These are phyloP conservation scores for Wallacemonas sp. DNA, from an alignment of 208 protist genomes.

Conservation along the genomic window DNA sequence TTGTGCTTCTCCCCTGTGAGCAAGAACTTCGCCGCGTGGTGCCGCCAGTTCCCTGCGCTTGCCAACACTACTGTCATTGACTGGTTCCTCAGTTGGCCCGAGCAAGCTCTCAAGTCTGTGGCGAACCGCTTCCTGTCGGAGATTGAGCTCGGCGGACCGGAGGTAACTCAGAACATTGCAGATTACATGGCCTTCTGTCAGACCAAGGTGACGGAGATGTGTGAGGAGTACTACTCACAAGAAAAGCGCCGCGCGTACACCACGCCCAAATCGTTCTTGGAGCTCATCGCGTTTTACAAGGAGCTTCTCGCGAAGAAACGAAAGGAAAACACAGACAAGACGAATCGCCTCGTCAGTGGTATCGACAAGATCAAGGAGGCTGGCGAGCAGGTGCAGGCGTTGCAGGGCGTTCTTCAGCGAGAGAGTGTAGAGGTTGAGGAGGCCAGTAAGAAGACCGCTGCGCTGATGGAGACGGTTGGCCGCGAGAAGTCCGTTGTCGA, in stretches of 20 bases:
- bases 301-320: slow-evolving; percentile 93
- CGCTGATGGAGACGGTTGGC: slow-evolving; percentile 94
- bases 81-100: slow-evolving; percentile 99
- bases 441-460: slow-evolving; percentile 93
- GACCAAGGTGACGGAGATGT: slow-evolving; percentile 92
- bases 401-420: slow-evolving; percentile 88
- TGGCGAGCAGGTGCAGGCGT: slow-evolving; percentile 87
- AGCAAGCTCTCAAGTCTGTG: slow-evolving; percentile 97
- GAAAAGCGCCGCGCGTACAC: slow-evolving; percentile 98
- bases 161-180: slow-evolving; percentile 87
- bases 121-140: slow-evolving; percentile 92
- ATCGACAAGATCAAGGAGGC: slow-evolving; percentile 95
- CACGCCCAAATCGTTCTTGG: slow-evolving; percentile 99
- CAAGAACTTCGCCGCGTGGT: slow-evolving; percentile 96
- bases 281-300: slow-evolving; percentile 99
- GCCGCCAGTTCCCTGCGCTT: slow-evolving; percentile 98
- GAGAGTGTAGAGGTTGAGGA: slow-evolving; percentile 95
- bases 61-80: slow-evolving; percentile 98
- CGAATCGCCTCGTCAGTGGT: slow-evolving; percentile 91
- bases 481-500: slow-evolving; percentile 96
- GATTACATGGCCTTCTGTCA: slow-evolving; percentile 97
- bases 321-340: slow-evolving; percentile 89
- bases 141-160: slow-evolving; percentile 88
- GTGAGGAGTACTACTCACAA: slow-evolving; percentile 91
- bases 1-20: slow-evolving; percentile 98